Conservation (phyloP, 495 filamentous ascomycete genomes). For the Aspergillus coremiiformis region DNA sequence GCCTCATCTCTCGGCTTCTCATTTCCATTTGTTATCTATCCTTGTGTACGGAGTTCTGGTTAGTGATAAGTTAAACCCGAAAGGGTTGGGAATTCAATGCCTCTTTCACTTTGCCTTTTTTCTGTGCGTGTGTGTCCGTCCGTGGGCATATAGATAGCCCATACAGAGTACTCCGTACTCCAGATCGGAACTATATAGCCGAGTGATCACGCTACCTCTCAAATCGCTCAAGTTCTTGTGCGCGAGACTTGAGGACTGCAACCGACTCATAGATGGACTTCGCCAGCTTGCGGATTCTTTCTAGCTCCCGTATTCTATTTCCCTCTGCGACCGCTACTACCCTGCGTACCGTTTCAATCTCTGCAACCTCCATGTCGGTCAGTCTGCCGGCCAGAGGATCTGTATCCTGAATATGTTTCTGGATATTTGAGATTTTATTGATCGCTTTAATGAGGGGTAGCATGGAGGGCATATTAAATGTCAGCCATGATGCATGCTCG, state of each 20-base stretch:
- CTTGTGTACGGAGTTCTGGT: not conserved
- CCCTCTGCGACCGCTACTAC: slow-evolving; percentile 14
- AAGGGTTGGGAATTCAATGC: too few relatives aligned
- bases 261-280: slow-evolving; percentile 12
- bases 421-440: slow-evolving; percentile 11
- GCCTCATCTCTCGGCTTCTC: not conserved
- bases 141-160: too few relatives aligned
- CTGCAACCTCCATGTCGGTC: slow-evolving; percentile 16
- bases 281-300: slow-evolving; percentile 11
- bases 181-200: too few relatives aligned
- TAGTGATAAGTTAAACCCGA: too few relatives aligned
- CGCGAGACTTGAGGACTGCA: slow-evolving; percentile 10
- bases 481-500: slow-evolving; percentile 26
- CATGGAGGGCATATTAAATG: slow-evolving; percentile 7
- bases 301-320: slow-evolving; percentile 20
- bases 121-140: not conserved
- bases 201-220: not conserved
- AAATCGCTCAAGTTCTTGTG: slow-evolving; percentile 7
- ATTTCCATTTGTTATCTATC: not conserved
- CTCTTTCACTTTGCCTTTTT: not conserved
- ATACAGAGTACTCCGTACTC: too few relatives aligned
- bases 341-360: slow-evolving; percentile 18
- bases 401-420: slow-evolving; percentile 9
- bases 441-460: slow-evolving; percentile 24
- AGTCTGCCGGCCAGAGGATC: slow-evolving; percentile 5